Percentiles rank a stretch among this genome's conserved stretches.
phyloP scores from a whole-genome alignment of 768 basidiomycete species.

The Dioszegia aurantiaca region DNA sequence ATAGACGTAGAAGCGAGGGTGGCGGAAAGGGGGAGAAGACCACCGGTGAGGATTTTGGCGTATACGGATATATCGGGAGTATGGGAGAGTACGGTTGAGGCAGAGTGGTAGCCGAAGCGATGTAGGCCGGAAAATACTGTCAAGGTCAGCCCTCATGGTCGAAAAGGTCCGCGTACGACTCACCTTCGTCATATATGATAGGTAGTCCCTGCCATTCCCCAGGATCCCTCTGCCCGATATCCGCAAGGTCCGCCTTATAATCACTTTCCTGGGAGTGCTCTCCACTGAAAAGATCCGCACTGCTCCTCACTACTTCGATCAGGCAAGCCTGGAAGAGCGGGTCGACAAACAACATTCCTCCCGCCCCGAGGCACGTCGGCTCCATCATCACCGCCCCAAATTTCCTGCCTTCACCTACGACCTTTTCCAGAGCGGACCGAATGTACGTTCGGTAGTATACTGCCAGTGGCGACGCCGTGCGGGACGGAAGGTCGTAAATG shows the following conservation, averaged over 20 bases:
- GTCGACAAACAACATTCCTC: constrained; percentile 96
- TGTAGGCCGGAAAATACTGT: constrained; percentile 85
- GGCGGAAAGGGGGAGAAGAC: constrained; percentile 77
- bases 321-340: constrained; percentile 90
- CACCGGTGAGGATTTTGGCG: constrained; percentile 91
- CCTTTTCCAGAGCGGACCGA: constrained; percentile 56
- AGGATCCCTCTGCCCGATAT: constrained; percentile 11
- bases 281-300: constrained; percentile 43
- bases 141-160: constrained; percentile 7
- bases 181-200: constrained; percentile 82
- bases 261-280: constrained; percentile 29
- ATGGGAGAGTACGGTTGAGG: constrained; percentile 62
- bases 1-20: constrained; percentile 78
- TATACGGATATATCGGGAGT: constrained; percentile 83
- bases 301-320: constrained; percentile 71
- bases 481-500: constrained; percentile 68
- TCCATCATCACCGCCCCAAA: constrained; percentile 76
- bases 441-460: constrained; percentile 64
- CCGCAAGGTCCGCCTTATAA: constrained; percentile 17
- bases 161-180: constrained; percentile 16
- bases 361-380: constrained; percentile 89
- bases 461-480: constrained; percentile 65
- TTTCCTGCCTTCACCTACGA: constrained; percentile 49
- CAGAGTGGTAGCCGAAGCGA: constrained; percentile 72
- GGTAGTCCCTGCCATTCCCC: constrained; percentile 68